A percentile compares a stretch with the other conserved stretches of the same genome.
Conservation (phyloP, 306 rosid genomes). For the Leucaena leucocephala region DNA sequence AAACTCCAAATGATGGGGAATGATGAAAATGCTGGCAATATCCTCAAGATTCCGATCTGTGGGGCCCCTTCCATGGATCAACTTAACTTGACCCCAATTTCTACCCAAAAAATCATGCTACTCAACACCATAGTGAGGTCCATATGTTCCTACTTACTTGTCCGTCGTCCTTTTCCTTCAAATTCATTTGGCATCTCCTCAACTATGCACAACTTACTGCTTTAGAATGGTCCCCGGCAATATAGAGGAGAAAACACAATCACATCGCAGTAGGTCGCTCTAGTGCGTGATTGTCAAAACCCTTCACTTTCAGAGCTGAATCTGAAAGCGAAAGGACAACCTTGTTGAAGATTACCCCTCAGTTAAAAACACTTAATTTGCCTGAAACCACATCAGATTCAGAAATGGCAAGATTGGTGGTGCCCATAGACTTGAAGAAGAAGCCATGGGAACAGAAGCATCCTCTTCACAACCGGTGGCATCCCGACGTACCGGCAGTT, state of each 20-base stretch:
- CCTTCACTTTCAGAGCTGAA: conserved; percentile 14
- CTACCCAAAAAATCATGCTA: conserved; percentile 40
- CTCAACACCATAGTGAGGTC: conserved; percentile 27
- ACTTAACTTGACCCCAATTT: conserved; percentile 38
- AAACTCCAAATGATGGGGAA: conserved; percentile 36
- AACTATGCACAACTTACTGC: conserved; percentile 23
- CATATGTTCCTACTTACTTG: conserved; percentile 29
- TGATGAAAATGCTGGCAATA: conserved; percentile 45
- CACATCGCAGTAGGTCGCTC: not conserved
- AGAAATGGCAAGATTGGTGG: conserved; percentile 39
- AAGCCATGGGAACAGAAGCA: conserved; percentile 43
- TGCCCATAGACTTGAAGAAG: conserved; percentile 39
- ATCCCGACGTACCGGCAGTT: conserved; percentile 51
- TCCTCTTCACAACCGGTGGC: conserved; percentile 59
- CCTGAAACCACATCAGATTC: conserved; percentile 23
- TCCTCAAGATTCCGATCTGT: conserved; percentile 58
- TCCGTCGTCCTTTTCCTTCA: conserved; percentile 15
- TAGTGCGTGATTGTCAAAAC: conserved; percentile 32
- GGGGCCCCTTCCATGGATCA: conserved; percentile 46
- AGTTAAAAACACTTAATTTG: conserved; percentile 22
- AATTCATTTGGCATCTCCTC: conserved; percentile 30
- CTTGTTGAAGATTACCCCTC: conserved; percentile 26
- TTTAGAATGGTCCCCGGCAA: conserved; percentile 53
- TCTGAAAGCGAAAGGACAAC: conserved; percentile 37
- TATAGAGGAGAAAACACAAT: not conserved